A percentile compares a stretch with the other conserved stretches of the same genome.
phyloP scores from a whole-genome alignment of 305 asterid species.

The Fraxinus velutina region DNA sequence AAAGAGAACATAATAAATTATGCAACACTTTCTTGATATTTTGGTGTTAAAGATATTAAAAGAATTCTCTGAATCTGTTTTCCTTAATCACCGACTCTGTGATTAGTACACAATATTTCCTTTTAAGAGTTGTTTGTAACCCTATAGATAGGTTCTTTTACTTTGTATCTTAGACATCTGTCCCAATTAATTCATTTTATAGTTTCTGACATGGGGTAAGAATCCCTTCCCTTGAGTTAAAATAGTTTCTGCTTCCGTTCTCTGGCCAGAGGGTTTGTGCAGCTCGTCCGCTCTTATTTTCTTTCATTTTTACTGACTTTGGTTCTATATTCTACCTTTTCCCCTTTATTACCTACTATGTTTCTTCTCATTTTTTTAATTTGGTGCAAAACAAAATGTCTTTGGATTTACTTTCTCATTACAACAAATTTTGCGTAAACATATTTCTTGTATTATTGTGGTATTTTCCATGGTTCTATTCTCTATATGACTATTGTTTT shows the following conservation, averaged over 20 bases:
- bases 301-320: background rate
- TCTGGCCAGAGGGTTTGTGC: background rate
- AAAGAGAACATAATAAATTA: background rate
- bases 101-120: background rate
- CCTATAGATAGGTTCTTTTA: background rate
- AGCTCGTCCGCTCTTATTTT: background rate
- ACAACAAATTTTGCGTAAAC: background rate
- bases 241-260: background rate
- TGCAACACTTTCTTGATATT: background rate
- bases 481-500: constrained; percentile 18
- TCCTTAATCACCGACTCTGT: background rate
- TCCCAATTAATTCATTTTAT: background rate
- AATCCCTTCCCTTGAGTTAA: background rate
- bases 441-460: background rate
- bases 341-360: background rate
- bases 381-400: background rate
- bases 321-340: background rate
- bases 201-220: background rate
- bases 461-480: background rate
- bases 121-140: background rate
- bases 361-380: background rate
- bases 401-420: background rate
- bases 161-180: background rate
- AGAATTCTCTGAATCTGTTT: background rate
- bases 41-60: background rate